Evolutionary conservation across 805 yeast genomes (phyloP).

Genomic region (Cyberlindnera americana): DNA sequence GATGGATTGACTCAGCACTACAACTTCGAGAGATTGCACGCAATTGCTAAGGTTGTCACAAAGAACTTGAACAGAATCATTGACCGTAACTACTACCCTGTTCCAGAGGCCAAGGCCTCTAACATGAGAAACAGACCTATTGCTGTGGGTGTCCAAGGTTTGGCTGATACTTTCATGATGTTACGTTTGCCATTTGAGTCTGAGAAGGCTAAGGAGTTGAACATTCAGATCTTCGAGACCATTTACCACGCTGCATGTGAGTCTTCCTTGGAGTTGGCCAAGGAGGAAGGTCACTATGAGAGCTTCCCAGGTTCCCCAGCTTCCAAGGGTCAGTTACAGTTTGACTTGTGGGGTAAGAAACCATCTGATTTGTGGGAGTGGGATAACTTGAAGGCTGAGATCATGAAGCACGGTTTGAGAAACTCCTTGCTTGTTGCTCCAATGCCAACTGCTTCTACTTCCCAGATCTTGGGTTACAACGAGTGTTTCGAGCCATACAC

Average conservation of each 20-base stretch:
- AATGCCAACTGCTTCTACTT: constrained; percentile 98
- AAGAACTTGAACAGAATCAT: constrained; percentile 79
- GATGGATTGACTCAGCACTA: constrained; percentile 46
- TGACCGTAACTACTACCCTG: constrained; percentile 84
- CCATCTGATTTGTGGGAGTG: constrained; percentile 86
- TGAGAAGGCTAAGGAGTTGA: constrained; percentile 66
- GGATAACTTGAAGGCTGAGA: constrained; percentile 61
- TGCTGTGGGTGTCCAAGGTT: constrained; percentile 98
- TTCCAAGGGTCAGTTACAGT: constrained; percentile 79
- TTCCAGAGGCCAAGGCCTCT: constrained; percentile 67
- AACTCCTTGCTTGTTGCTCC: constrained; percentile 90
- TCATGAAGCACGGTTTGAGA: constrained; percentile 67
- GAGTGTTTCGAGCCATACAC: constrained; percentile 98
- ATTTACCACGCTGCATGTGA: constrained; percentile 93
- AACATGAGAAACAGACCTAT: constrained; percentile 86
- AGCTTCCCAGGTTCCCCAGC: constrained; percentile 85
- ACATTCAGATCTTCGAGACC: constrained; percentile 88
- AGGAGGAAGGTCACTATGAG: constrained; percentile 62
- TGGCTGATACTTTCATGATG: constrained; percentile 83
- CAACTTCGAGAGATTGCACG: constrained; percentile 73
- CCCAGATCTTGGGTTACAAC: constrained; percentile 89
- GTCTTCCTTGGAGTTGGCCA: constrained; percentile 79
- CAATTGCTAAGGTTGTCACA: constrained; percentile 71
- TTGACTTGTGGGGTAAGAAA: constrained; percentile 77
- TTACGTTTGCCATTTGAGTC: constrained; percentile 87